Base-by-base conservation (phyloP, 1,284 basidiomycete genomes). In the Malassezia slooffiae region DNA sequence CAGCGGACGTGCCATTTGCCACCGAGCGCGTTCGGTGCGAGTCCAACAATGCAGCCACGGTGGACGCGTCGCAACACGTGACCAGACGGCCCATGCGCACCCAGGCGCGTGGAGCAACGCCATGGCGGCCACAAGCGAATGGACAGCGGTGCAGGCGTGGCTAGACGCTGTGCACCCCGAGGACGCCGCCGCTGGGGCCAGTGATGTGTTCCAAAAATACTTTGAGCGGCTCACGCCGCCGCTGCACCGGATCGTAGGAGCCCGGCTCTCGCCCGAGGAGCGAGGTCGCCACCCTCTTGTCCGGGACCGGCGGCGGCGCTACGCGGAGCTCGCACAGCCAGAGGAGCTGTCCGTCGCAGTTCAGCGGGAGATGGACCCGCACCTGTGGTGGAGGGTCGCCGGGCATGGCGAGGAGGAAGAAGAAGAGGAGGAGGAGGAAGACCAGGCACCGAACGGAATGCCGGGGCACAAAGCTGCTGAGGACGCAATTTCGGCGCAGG, bases 351-450 rank as follows among this genome's bases (percentile, higher is more conserved):
- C 28, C 23, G 27, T 26, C 7, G 31, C 12, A 5, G 23, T 27
- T 26, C 44, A 42, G 23, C 38, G 41, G 11, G 12, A 3, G 1
- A 1, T 7, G 11, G 16, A 33, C 4, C 40, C 44, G 12, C 8
- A 7, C 15, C 23, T 38, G 19, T 48, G 46, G 46, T 23, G 20
- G 16, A 22, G 26, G 10, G 26, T 31, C 3, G 46, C 22, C 11
- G 30, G 30, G 26, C 33, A 21, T 17, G 34, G 36, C 4, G 33
- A 35, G 13, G 39, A 41, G 13, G 38, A 41, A 9, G 43, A 44
- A 19, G 35, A 39, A 10, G 45, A 47, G 13, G 33, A 50, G 17
- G 37, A 50, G 1, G 48, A 50, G 20, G 38, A 46, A 16, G 22
- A 37, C 28, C 42, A 45, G 30, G 47, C n/a, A n/a, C n/a, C n/a